Conservation (phyloP, 2,329 filamentous ascomycete species). For the Claviceps cyperi region DNA sequence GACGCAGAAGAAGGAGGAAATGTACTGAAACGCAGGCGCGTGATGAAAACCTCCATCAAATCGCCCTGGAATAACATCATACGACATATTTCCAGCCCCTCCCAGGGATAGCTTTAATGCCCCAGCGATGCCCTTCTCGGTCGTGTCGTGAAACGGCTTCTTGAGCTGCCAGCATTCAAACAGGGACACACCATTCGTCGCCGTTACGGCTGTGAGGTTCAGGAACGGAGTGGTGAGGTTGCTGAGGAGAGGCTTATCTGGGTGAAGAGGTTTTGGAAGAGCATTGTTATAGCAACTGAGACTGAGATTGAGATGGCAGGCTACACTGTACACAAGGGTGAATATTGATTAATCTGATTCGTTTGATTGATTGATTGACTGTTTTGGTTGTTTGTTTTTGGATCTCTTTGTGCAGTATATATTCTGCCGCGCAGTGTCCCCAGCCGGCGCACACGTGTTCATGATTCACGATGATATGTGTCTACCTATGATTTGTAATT, state of each 20-base stretch:
- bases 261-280: background rate
- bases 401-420: too few species aligned
- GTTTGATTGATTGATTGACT: too few species aligned
- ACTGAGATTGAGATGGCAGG: too few species aligned
- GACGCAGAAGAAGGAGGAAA: too few species aligned
- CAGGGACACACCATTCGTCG: constrained; percentile 21
- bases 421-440: too few species aligned
- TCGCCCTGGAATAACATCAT: constrained; percentile 20
- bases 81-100: constrained; percentile 18
- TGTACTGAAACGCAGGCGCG: constrained; percentile 28
- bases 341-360: too few species aligned
- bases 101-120: constrained; percentile 18
- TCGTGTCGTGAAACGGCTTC: constrained; percentile 10
- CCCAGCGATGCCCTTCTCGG: constrained; percentile 19
- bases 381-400: too few species aligned
- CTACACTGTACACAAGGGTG: too few species aligned
- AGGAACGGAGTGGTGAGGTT: constrained; percentile 10
- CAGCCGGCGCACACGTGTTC: too few species aligned
- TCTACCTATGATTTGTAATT: too few species aligned
- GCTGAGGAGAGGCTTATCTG: background rate
- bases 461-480: too few species aligned
- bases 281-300: background rate
- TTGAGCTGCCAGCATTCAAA: constrained; percentile 31
- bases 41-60: constrained; percentile 27
- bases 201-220: constrained; percentile 27